A percentile compares a stretch with the other conserved stretches of the same genome.
These are phyloP conservation scores for Thelonectria rubi DNA, from an alignment of 2,329 filamentous ascomycete genomes.

Conservation along the genomic window DNA sequence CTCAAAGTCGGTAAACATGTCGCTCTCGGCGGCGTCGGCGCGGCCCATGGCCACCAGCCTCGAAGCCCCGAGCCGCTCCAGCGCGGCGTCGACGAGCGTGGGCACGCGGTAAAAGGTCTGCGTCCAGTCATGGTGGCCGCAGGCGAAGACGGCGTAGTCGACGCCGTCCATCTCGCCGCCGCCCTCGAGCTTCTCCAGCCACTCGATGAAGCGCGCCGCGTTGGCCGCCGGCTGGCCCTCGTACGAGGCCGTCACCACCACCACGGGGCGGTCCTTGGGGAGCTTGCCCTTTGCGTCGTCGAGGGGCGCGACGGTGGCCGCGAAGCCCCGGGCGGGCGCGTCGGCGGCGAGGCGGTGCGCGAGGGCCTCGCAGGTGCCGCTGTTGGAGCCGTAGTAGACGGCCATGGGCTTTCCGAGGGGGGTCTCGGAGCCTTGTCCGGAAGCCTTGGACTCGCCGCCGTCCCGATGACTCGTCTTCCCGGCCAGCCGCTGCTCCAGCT, in stretches of 20 bases:
- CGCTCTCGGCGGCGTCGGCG: constrained; percentile 68
- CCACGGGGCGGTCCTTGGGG: constrained; percentile 66
- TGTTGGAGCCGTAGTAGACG: constrained; percentile 79
- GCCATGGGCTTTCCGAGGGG: constrained; percentile 58
- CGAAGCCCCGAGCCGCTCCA: constrained; percentile 50
- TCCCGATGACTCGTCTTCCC: constrained; percentile 22
- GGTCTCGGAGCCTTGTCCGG: constrained; percentile 7
- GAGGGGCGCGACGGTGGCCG: constrained; percentile 62
- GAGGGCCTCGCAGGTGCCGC: constrained; percentile 77
- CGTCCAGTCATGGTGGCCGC: constrained; percentile 66
- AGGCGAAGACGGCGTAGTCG: constrained; percentile 75
- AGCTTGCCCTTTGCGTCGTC: constrained; percentile 70
- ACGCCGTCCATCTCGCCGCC: constrained; percentile 63
- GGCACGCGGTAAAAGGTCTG: constrained; percentile 75
- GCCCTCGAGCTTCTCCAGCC: constrained; percentile 62
- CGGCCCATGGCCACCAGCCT: constrained; percentile 58
- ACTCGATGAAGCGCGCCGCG: constrained; percentile 72
- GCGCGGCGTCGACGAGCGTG: constrained; percentile 64
- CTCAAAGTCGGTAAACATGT: constrained; percentile 75
- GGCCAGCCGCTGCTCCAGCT: constrained; percentile 57
- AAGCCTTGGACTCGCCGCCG: constrained; percentile 16
- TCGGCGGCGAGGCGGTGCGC: constrained; percentile 69
- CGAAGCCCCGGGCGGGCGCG: constrained; percentile 68
- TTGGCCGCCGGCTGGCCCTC: constrained; percentile 80
- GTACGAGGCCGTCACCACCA: constrained; percentile 76